Conservation (phyloP, 768 basidiomycete genomes). For the Lactarius sp. region DNA sequence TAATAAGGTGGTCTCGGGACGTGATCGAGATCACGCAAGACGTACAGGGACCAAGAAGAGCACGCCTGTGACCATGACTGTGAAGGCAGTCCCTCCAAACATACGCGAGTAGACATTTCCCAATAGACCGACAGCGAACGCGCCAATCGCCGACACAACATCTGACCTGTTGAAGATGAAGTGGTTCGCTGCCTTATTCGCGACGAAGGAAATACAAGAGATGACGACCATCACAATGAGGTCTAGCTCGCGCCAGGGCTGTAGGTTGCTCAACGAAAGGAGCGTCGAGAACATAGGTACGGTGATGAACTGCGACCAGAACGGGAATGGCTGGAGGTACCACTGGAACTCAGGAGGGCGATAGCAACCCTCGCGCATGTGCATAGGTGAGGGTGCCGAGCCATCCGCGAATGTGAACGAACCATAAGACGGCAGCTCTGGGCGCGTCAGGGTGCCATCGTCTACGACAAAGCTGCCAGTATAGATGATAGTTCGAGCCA, state of each 20-base stretch:
- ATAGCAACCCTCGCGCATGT: conserved; percentile 65
- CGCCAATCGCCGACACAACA: conserved; percentile 79
- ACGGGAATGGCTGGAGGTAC: conserved; percentile 79
- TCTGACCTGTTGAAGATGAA: conserved; percentile 84
- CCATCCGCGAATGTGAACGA: conserved; percentile 64
- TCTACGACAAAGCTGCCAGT: conserved; percentile 68
- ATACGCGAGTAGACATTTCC: conserved; percentile 79
- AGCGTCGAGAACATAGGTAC: conserved; percentile 70
- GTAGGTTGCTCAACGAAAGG: conserved; percentile 71
- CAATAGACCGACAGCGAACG: conserved; percentile 72
- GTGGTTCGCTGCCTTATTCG: conserved; percentile 78
- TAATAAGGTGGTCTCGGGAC: not conserved
- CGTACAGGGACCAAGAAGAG: conserved; percentile 81
- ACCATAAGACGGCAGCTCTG: conserved; percentile 45
- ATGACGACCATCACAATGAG: conserved; percentile 81
- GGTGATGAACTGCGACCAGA: conserved; percentile 70
- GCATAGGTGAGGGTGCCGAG: conserved; percentile 39
- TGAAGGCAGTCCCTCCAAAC: conserved; percentile 84
- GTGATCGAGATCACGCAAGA: conserved; percentile 21
- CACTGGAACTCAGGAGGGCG: conserved; percentile 61
- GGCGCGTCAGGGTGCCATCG: conserved; percentile 38
- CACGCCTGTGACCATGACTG: conserved; percentile 87
- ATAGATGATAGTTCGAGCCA: conserved; percentile 47
- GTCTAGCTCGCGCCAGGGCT: conserved; percentile 67
- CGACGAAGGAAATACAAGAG: conserved; percentile 71